These are phyloP conservation scores for Litchi chinensis DNA, from an alignment of 345 rosid species.

Conservation along the genomic window DNA sequence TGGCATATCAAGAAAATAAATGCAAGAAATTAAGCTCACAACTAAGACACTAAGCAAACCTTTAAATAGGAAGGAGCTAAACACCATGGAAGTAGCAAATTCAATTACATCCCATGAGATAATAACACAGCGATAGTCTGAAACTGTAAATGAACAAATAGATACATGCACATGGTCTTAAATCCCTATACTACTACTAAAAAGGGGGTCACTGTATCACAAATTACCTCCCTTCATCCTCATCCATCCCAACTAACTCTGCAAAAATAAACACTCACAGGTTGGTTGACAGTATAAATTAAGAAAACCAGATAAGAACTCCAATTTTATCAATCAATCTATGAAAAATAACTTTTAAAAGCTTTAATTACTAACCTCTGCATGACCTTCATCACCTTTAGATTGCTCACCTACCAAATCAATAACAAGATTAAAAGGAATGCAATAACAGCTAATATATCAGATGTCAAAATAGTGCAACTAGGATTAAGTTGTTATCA, in stretches of 20 bases:
- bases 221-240: not conserved
- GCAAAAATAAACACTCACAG: not conserved
- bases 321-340: not conserved
- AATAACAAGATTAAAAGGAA: constrained; percentile 3
- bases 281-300: not conserved
- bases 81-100: not conserved
- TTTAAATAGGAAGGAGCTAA: not conserved
- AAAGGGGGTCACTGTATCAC: not conserved
- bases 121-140: not conserved
- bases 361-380: constrained; percentile 45
- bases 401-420: constrained; percentile 61
- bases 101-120: not conserved
- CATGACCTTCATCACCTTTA: constrained; percentile 51
- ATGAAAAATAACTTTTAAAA: not conserved
- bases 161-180: constrained; percentile 10
- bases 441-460: not conserved
- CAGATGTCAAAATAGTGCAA: not conserved
- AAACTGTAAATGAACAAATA: not conserved
- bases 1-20: not conserved
- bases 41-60: not conserved
- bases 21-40: not conserved
- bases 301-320: not conserved
- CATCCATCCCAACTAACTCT: constrained; percentile 1
- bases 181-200: constrained; percentile 7
- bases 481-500: not conserved